A percentile compares a stretch with the other conserved stretches of the same genome.
Evolutionary conservation across 2,329 filamentous ascomycete genomes (phyloP).

Genomic region (Anthostomella pinea): DNA sequence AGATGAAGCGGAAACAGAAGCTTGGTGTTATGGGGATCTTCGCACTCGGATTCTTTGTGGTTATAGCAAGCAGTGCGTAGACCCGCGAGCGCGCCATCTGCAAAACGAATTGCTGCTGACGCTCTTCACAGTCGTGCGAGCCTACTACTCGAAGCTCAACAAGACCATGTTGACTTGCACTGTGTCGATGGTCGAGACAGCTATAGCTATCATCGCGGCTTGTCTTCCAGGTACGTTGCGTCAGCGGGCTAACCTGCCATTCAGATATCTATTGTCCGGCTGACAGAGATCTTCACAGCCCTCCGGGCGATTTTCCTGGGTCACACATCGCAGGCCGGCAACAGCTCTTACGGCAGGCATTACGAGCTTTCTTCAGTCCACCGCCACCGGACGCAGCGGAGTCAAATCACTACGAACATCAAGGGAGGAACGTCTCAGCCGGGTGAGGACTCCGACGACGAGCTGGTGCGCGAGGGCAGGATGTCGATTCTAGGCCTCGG

Average conservation of each 20-base stretch:
- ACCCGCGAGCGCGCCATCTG: no score
- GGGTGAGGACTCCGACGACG: no score
- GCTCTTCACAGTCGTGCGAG: slow-evolving; percentile 28
- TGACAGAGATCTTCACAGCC: background rate
- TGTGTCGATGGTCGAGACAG: slow-evolving; percentile 37
- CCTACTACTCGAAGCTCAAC: slow-evolving; percentile 32
- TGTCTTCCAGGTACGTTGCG: slow-evolving; percentile 35
- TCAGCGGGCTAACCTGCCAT: background rate
- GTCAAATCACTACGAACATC: background rate
- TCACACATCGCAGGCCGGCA: slow-evolving; percentile 1
- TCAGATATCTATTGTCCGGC: background rate
- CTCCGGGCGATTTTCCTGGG: slow-evolving; percentile 10
- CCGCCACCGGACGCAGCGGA: background rate
- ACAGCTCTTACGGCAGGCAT: slow-evolving; percentile 4
- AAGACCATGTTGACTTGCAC: slow-evolving; percentile 38
- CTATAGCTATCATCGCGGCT: slow-evolving; percentile 39
- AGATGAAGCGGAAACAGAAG: slow-evolving; percentile 34
- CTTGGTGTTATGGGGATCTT: slow-evolving; percentile 32
- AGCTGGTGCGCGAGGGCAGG: no score
- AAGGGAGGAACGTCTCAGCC: no score
- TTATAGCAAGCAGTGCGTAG: slow-evolving; percentile 30
- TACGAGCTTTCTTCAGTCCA: slow-evolving; percentile 13
- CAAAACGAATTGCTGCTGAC: background rate
- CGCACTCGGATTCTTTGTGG: slow-evolving; percentile 30
- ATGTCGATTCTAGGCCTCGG: no score